Evolutionary conservation across 2,329 filamentous ascomycete species (phyloP).

Genomic region (Gaeumannomyces tritici): DNA sequence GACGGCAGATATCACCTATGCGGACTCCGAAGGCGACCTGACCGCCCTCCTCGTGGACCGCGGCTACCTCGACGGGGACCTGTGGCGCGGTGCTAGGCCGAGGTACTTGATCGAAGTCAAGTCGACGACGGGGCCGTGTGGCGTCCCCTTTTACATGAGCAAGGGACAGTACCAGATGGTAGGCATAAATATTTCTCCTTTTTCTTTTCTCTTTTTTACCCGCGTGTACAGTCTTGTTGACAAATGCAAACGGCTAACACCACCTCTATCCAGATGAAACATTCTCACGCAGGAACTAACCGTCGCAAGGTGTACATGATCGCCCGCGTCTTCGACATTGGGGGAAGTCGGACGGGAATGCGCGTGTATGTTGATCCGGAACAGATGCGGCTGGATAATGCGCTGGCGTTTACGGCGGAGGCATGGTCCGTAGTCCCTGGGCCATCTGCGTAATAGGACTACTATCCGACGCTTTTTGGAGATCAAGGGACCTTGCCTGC

Average conservation of each 20-base stretch:
- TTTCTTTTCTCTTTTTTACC: neutral
- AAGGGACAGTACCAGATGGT: constrained; percentile 31
- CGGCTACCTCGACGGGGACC: constrained; percentile 19
- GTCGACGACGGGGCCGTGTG: constrained; percentile 26
- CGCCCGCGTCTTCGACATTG: constrained; percentile 22
- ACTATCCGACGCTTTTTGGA: neutral
- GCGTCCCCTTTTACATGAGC: constrained; percentile 36
- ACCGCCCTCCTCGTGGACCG: constrained; percentile 23
- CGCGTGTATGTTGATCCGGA: constrained; percentile 29
- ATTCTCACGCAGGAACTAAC: neutral
- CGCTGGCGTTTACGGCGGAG: constrained; percentile 15
- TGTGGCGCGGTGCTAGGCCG: constrained; percentile 18
- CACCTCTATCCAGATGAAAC: neutral
- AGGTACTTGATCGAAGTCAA: constrained; percentile 43
- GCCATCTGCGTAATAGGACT: neutral
- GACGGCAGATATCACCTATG: constrained; percentile 37
- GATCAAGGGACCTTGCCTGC: no score
- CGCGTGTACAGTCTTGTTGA: neutral
- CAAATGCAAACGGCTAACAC: constrained; percentile 2
- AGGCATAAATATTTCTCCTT: constrained; percentile 9
- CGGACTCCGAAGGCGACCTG: constrained; percentile 22
- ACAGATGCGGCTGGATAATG: constrained; percentile 10
- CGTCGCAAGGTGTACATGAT: constrained; percentile 19
- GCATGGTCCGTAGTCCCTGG: constrained; percentile 11
- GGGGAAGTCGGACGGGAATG: constrained; percentile 17